phyloP scores from a whole-genome alignment of 2,329 filamentous ascomycete genomes.

The Calonectria ilicicola region DNA sequence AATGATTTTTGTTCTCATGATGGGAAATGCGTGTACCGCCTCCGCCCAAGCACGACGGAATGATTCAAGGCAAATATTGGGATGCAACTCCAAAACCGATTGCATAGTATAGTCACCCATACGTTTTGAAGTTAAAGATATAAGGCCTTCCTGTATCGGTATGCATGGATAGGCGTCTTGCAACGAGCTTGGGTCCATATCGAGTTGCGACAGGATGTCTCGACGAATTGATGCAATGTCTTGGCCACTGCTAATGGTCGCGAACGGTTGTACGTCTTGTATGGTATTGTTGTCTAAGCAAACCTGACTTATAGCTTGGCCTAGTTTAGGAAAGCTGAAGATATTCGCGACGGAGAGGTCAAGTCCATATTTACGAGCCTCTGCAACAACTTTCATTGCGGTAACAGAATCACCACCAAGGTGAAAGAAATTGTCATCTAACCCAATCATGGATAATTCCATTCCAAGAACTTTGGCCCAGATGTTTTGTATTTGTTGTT shows the following conservation, averaged over 20 bases:
- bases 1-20: constrained; percentile 53
- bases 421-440: background rate
- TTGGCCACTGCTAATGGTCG: background rate
- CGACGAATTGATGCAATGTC: background rate
- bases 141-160: constrained; percentile 49
- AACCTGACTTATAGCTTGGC: background rate
- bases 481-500: background rate
- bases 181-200: background rate
- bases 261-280: background rate
- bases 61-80: background rate
- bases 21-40: constrained; percentile 24
- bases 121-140: constrained; percentile 42
- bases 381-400: background rate
- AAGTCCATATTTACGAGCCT: background rate
- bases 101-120: constrained; percentile 32
- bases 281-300: background rate
- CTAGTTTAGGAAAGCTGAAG: background rate
- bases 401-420: background rate
- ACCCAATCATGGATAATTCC: background rate
- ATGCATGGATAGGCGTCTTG: constrained; percentile 51
- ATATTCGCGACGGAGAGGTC: background rate
- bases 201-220: background rate
- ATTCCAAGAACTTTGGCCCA: background rate
- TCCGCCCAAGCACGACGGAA: constrained; percentile 30
- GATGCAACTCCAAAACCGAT: constrained; percentile 21